A percentile compares a stretch with the other conserved stretches of the same genome.
phyloP scores from a whole-genome alignment of 768 basidiomycete genomes.

The Mycena chlorophos region DNA sequence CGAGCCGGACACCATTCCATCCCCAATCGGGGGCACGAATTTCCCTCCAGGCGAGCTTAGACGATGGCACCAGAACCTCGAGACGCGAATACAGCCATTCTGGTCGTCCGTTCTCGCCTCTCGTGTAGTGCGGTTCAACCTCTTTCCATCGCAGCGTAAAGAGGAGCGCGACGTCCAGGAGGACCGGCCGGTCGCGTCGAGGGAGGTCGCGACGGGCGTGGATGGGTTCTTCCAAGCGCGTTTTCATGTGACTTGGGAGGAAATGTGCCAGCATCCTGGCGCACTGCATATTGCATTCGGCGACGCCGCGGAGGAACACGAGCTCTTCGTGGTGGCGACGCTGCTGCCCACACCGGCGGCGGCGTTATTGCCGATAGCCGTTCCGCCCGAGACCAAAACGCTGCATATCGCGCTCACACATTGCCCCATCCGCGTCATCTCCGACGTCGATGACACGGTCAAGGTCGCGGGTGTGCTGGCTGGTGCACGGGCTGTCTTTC shows the following conservation, averaged over 20 bases:
- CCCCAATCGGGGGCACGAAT: constrained; percentile 17
- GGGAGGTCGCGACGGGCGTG: constrained; percentile 55
- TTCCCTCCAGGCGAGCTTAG: constrained; percentile 34
- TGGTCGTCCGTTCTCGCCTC: constrained; percentile 73
- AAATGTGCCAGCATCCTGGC: constrained; percentile 59
- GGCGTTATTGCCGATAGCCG: constrained; percentile 5
- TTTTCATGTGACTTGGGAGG: constrained; percentile 68
- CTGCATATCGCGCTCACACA: constrained; percentile 55
- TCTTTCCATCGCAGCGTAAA: constrained; percentile 51
- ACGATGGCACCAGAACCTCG: constrained; percentile 72
- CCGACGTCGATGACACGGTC: constrained; percentile 93
- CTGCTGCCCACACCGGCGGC: constrained; percentile 40
- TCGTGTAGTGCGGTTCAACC: constrained; percentile 58
- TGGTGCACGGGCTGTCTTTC: constrained; percentile 81
- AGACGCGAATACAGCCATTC: constrained; percentile 73
- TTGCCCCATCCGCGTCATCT: constrained; percentile 75
- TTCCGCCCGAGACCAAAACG: constrained; percentile 28
- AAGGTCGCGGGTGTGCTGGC: constrained; percentile 75
- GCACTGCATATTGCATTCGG: constrained; percentile 60
- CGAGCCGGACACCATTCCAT: constrained; percentile 16
- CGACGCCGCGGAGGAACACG: constrained; percentile 50
- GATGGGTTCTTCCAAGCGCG: constrained; percentile 76
- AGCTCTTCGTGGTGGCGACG: constrained; percentile 56
- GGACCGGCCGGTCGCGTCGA: constrained; percentile 47
- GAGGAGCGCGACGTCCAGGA: constrained; percentile 31